Base-by-base conservation (phyloP, 169 alveolate genomes). In the Cryptosporidium viatorum region DNA sequence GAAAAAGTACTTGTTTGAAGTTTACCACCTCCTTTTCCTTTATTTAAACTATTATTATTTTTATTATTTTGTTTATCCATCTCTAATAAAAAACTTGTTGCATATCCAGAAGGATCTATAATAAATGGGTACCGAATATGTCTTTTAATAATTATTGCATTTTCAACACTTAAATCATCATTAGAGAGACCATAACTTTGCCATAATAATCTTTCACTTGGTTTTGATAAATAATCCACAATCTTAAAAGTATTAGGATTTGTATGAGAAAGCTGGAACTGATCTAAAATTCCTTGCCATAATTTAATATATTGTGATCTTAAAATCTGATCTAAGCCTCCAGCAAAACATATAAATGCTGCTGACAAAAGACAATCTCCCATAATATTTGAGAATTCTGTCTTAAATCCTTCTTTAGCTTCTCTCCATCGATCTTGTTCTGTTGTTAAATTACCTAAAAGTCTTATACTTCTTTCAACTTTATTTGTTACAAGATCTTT, bases 21-120 rank as follows among this genome's bases (percentile, higher is more conserved):
- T 12, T 58, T 65, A 1, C 69, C 69, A 33, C 71, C 37, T 41
- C 39, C 26, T 31, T 41, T 35, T 1, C 70, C 37, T 23, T 68
- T 26, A 39, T 23, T 33, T 68, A 2, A 9, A 18, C 18, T 45
- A n/a, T n/a, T 69, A 45, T 41, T 69, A 26, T 18, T 33, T 2
- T 33, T 21, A 33, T 65, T 65, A 33, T 12, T 43, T 1, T 70
- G 84, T 18, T 59, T 73, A n/a, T 68, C 39, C 39, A 73, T 35
- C 43, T 55, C 85, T 35, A 86, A 91, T 16, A 96, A 92, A 84
- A 95, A 95, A 48, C 93, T 92, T 9, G 93, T 91, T 0, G 98
- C 98, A 86, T 97, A 97, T 52, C 98, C 99, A 9, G 98, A 96
- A 16, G 99, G 99, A 94, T 98, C 99, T 59, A 97, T 97, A 10